Evolutionary conservation across 2,329 filamentous ascomycete genomes (phyloP), one percentile per base, ranked within the genome.

Genomic region (Neopestalotiopsis rosae): DNA sequence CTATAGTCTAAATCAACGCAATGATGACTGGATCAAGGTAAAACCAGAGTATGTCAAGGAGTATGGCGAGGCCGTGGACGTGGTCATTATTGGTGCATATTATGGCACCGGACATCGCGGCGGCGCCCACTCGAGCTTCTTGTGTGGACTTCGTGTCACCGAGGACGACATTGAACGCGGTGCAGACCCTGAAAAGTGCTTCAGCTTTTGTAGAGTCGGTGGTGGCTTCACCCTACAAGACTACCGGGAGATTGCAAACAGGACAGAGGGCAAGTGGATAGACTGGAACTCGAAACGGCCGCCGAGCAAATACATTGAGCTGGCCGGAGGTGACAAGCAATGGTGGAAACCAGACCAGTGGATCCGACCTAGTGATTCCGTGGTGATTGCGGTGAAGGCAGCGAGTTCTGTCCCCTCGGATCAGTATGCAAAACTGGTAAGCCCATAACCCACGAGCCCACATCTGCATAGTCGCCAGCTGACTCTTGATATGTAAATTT

Each of bases 31-130:
- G 96, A 92, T 98, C 82, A 99, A 99, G 79, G 95, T 99, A 9
- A 99, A 99, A 76, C 96, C 96, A 1, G 96, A 99, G 72, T 99
- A 99, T 79, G 98, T 98, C 95, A 91, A 91, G 2, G 95, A 97
- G 71, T 97, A 96, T 78, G 96, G 96, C 70, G 95, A 98, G 80
- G 94, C 92, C 0, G 88, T 99, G 3, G 96, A 99, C 78, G 94
- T 94, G 72, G 83, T 98, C 14, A 86, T 99, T 17, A 89, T 99
- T 66, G 96, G 95, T 67, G 96, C 94, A 9, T 98, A 97, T 81
- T 99, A 93, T 78, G 96, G 96, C 14, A 93, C 92, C 38, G 96
- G 96, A 0, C 90, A 88, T 68, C 89, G 96, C 62, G 96, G 96
- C 63, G 96, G 95, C 56, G 89, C 83, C 1, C 83, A 98, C 4